phyloP scores from a whole-genome alignment of 2,329 filamentous ascomycete species.

The Colletotrichum agaves region DNA sequence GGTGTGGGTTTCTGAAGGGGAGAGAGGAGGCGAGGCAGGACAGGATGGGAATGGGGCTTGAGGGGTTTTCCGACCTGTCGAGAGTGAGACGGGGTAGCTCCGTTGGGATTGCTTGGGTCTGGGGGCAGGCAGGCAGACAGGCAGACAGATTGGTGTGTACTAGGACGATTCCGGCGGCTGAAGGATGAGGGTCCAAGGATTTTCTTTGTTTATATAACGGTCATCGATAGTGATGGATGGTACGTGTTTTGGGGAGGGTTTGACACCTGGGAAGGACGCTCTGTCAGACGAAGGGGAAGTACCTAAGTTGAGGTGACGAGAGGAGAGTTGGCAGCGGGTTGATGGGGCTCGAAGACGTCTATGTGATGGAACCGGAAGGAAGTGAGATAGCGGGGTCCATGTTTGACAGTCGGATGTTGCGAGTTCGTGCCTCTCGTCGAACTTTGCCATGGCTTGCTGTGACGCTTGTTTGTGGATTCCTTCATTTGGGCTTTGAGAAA shows the following conservation, averaged over 20 bases:
- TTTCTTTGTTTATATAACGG: conserved; percentile 32
- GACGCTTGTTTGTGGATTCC: not conserved
- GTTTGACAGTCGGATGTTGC: conserved; percentile 18
- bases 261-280: too few relatives aligned
- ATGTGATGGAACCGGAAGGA: not conserved
- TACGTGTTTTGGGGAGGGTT: too few relatives aligned
- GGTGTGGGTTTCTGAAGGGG: not conserved
- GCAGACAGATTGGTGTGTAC: not conserved
- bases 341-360: not conserved
- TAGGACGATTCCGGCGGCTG: conserved; percentile 25
- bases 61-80: too few relatives aligned
- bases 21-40: not conserved
- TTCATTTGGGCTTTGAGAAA: conserved; percentile 30
- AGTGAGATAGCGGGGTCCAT: conserved; percentile 11
- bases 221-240: conserved; percentile 19
- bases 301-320: not conserved
- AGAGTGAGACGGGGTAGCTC: not conserved
- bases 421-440: not conserved
- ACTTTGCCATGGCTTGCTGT: not conserved
- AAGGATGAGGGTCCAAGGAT: not conserved
- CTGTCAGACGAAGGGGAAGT: not conserved
- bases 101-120: not conserved
- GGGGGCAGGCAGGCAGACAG: not conserved
- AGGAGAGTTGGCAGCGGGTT: not conserved
- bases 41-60: not conserved